Evolutionary conservation across 345 rosid species (phyloP), one percentile per base, ranked within the genome.

Genomic region (Turritis glabra): DNA sequence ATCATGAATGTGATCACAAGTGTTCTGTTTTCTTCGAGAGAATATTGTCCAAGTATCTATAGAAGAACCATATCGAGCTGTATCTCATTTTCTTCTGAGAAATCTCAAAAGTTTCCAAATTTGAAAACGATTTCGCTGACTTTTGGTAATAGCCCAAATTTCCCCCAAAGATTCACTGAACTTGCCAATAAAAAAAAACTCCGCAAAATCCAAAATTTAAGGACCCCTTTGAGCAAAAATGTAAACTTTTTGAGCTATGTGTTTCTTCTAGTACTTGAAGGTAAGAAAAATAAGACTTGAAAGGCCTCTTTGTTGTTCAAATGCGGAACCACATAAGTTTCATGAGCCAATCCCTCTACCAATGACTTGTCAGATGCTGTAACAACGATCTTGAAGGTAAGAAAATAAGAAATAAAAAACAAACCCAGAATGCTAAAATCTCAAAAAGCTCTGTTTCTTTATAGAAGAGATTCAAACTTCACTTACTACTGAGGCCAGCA

Each of bases 1-100:
- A 90, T 82, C 98, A 96, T 95, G 48, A 44, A 44, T 44, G n/a
- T 43, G 82, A 79, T 90, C 88, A 86, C 75, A 55, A 79, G 48
- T 63, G 77, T 27, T 35, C 50, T 64, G 70, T 77, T 71, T 71
- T 76, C 65, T 53, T 75, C 37, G 30, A 60, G 25, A 40, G 69
- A 66, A 72, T 62, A 75, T 62, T 77, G 67, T 70, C 51, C 19
- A 44, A 62, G 75, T 63, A 54, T 48, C 64, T 71, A 60, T 64
- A 38, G 76, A 72, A 61, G 63, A 73, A 85, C 81, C 83, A 69
- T 69, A 84, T 67, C 76, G 53, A 74, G 55, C 10, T 22, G 71
- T 57, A 77, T 82, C 38, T 81, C 90, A 88, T 84, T 71, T 81
- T 80, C 73, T 30, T 32, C 26, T n/a, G n/a, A 5, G 19, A 7